Evolutionary conservation across 1,284 basidiomycete genomes (phyloP), one percentile per base, ranked within the genome.

Genomic region (Bjerkandera adusta): DNA sequence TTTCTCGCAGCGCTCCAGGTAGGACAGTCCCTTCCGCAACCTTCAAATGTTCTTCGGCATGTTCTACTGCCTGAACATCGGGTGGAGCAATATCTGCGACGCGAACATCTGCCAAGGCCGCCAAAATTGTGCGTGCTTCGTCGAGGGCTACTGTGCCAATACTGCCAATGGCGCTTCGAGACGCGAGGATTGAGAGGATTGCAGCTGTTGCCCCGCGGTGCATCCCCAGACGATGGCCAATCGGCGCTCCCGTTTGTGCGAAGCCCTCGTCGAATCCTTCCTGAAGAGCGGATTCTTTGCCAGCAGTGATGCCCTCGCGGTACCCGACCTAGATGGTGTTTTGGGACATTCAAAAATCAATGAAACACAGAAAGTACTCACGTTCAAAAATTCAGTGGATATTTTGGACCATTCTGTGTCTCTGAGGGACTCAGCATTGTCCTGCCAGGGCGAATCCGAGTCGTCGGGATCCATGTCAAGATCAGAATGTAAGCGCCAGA

Each of bases 221-320:
- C 32, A 72, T 59, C 4, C 91, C 91, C 4, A 93, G 59, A 51
- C 85, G 71, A 24, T 80, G 78, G 2, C 92, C 91, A n/a, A 89
- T 65, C 0, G 87, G 86, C 1, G 76, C 83, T 18, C 90, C 90
- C 15, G 82, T 71, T 22, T 66, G 58, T 3, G 81, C 82, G 57
- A 88, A 94, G n/a, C 87, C 91, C 12, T 72, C 69, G 61, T 94
- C 87, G 57, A 94, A 94, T 0, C 90, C 91, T 51, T 77, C 69
- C 56, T 94, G 91, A 0, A 93, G 71, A 11, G 81, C 79, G 1
- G 75, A 72, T 64, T 91, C 86, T 63, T 94, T 94, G 10, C 92
- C 91, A 3, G 83, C 81, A 0, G 81, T 87, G 54, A 94, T 92
- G 20, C 91, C 92, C 65, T 92, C 90, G 12, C 91, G 81, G 58